Percentiles rank a stretch among this genome's conserved stretches.
phyloP scores from a whole-genome alignment of 768 basidiomycete species.

The Albatrellus ellisii region DNA sequence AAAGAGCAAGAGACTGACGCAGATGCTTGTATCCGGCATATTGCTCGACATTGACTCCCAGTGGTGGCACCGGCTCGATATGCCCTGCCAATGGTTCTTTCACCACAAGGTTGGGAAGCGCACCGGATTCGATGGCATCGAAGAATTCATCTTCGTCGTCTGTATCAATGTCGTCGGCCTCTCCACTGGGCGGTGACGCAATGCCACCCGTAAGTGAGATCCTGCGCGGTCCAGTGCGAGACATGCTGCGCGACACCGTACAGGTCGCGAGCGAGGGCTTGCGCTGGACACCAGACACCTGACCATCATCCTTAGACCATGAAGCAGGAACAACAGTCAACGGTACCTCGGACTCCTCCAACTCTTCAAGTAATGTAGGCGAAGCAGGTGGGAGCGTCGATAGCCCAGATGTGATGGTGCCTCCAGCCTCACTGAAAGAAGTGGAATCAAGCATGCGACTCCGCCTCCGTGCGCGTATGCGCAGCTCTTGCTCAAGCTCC shows the following conservation, averaged over 20 bases:
- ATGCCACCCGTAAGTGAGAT: conserved; percentile 5
- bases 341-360: conserved; percentile 1
- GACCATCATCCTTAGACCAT: background rate
- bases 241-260: conserved; percentile 1
- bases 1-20: conserved; percentile 45
- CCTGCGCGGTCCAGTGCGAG: conserved; percentile 3
- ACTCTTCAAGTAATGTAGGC: conserved; percentile 7
- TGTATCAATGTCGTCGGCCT: conserved; percentile 30
- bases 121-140: conserved; percentile 84
- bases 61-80: conserved; percentile 21
- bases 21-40: conserved; percentile 62
- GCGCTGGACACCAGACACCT: background rate
- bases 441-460: conserved; percentile 25
- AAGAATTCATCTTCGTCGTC: conserved; percentile 96
- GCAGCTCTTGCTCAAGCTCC: conserved; percentile 67
- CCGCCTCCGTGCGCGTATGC: conserved; percentile 43
- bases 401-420: conserved; percentile 13
- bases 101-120: conserved; percentile 63
- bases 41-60: conserved; percentile 26
- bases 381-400: conserved; percentile 6
- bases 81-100: conserved; percentile 46
- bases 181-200: conserved; percentile 11
- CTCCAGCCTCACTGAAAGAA: conserved; percentile 16
- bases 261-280: background rate
- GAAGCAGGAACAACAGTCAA: conserved; percentile 4